phyloP scores from a whole-genome alignment of 2,329 filamentous ascomycete species.

The Diaporthe ilicicola region DNA sequence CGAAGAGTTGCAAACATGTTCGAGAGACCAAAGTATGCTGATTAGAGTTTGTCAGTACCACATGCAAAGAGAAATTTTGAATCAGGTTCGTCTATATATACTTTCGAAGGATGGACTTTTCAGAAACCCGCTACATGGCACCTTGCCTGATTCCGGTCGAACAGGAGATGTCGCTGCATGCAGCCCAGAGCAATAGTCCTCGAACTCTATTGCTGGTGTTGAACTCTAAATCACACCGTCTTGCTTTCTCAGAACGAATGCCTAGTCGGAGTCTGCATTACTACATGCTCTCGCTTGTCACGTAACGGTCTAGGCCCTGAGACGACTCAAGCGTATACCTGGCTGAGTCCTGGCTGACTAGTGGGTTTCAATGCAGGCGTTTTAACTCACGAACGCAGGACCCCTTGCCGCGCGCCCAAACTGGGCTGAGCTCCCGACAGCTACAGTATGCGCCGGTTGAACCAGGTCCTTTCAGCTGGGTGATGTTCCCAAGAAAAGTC shows the following conservation, averaged over 20 bases:
- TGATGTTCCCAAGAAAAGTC: neutral
- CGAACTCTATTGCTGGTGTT: neutral
- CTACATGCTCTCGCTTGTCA: neutral
- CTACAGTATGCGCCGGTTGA: neutral
- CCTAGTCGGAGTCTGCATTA: neutral
- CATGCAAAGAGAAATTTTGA: neutral
- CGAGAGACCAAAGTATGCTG: neutral
- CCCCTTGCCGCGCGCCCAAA: neutral
- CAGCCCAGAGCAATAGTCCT: neutral
- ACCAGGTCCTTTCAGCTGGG: neutral
- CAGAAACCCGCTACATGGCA: neutral
- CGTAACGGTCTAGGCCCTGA: neutral
- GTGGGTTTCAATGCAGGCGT: slow-evolving; percentile 3
- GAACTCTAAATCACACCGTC: slow-evolving; percentile 14
- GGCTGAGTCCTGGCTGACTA: neutral
- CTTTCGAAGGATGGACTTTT: neutral
- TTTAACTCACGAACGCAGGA: neutral
- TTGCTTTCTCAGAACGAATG: neutral
- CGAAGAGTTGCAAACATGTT: slow-evolving; percentile 20
- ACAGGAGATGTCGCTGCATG: neutral
- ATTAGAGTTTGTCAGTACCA: neutral
- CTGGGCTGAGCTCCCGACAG: neutral
- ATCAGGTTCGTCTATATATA: slow-evolving; percentile 6
- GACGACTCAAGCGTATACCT: slow-evolving; percentile 5
- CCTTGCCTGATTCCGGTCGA: neutral